Evolutionary conservation across 75 land plant species (phyloP).

Genomic region (Picea glauca): DNA sequence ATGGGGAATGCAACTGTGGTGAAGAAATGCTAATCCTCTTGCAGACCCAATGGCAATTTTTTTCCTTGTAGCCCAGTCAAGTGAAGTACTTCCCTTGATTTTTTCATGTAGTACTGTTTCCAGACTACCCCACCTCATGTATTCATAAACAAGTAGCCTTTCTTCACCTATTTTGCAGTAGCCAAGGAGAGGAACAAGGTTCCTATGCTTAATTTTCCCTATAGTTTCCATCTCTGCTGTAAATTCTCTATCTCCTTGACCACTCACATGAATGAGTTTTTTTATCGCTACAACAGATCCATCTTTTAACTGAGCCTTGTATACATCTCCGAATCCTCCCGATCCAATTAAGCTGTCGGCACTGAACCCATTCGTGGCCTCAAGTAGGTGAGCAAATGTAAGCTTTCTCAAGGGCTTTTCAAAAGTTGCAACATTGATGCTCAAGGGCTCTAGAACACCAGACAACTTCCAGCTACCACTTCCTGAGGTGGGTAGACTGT

Average conservation of each 20-base stretch:
- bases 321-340: slow-evolving; percentile 83
- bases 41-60: slow-evolving; percentile 78
- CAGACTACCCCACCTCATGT: slow-evolving; percentile 74
- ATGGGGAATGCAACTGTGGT: slow-evolving; percentile 83
- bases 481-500: slow-evolving; percentile 53
- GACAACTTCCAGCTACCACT: slow-evolving; percentile 65
- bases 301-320: slow-evolving; percentile 67
- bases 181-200: slow-evolving; percentile 77
- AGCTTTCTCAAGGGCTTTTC: slow-evolving; percentile 70
- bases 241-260: slow-evolving; percentile 75
- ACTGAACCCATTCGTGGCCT: slow-evolving; percentile 80
- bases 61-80: slow-evolving; percentile 63
- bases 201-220: slow-evolving; percentile 78
- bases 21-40: slow-evolving; percentile 81
- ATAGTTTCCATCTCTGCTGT: slow-evolving; percentile 85
- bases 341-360: slow-evolving; percentile 60
- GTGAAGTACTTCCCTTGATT: slow-evolving; percentile 20
- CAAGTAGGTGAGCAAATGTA: slow-evolving; percentile 70
- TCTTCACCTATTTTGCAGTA: slow-evolving; percentile 74
- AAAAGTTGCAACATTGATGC: slow-evolving; percentile 77
- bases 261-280: slow-evolving; percentile 61
- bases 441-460: slow-evolving; percentile 58
- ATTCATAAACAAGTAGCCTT: slow-evolving; percentile 73
- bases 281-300: slow-evolving; percentile 68
- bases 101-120: slow-evolving; percentile 61